A percentile compares a stretch with the other conserved stretches of the same genome.
phyloP scores from a whole-genome alignment of 2,329 filamentous ascomycete genomes.

The Tetracladium maxilliforme region DNA sequence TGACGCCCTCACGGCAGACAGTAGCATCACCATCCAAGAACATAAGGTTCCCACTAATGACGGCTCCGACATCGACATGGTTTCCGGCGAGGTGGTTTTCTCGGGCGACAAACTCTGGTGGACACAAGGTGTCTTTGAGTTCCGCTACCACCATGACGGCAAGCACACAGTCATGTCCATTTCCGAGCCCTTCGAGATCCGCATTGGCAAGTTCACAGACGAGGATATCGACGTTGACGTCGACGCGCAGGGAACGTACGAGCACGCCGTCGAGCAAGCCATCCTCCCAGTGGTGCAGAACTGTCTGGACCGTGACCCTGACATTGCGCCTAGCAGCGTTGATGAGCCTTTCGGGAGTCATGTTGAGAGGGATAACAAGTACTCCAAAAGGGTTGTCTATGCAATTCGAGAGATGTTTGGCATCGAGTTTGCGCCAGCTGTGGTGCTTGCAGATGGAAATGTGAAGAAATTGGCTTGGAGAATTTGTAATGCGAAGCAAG shows the following conservation, averaged over 20 bases:
- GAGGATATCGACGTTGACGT: slow-evolving; percentile 45
- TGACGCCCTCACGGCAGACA: slow-evolving; percentile 60
- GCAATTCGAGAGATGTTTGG: slow-evolving; percentile 95
- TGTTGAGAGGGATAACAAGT: slow-evolving; percentile 79
- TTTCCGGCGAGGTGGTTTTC: slow-evolving; percentile 75
- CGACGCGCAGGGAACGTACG: slow-evolving; percentile 44
- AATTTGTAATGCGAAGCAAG: slow-evolving; percentile 90
- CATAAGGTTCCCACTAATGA: slow-evolving; percentile 32
- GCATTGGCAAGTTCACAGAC: slow-evolving; percentile 65
- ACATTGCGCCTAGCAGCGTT: slow-evolving; percentile 68
- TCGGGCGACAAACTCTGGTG: slow-evolving; percentile 92
- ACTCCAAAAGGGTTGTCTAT: slow-evolving; percentile 79
- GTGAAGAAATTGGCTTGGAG: slow-evolving; percentile 86
- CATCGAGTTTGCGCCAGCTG: slow-evolving; percentile 84
- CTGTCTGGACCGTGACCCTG: slow-evolving; percentile 82
- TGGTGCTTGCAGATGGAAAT: slow-evolving; percentile 83
- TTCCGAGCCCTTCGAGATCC: slow-evolving; percentile 84
- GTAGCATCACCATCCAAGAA: slow-evolving; percentile 61
- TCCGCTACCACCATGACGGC: slow-evolving; percentile 90
- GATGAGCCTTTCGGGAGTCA: slow-evolving; percentile 76
- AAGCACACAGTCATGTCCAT: slow-evolving; percentile 90
- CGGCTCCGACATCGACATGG: slow-evolving; percentile 39
- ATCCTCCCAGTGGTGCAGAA: slow-evolving; percentile 76
- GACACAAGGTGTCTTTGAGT: slow-evolving; percentile 92
- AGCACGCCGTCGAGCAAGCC: slow-evolving; percentile 57